Conservation (phyloP, 2,329 filamentous ascomycete genomes). For the Erysiphe pulchra region DNA sequence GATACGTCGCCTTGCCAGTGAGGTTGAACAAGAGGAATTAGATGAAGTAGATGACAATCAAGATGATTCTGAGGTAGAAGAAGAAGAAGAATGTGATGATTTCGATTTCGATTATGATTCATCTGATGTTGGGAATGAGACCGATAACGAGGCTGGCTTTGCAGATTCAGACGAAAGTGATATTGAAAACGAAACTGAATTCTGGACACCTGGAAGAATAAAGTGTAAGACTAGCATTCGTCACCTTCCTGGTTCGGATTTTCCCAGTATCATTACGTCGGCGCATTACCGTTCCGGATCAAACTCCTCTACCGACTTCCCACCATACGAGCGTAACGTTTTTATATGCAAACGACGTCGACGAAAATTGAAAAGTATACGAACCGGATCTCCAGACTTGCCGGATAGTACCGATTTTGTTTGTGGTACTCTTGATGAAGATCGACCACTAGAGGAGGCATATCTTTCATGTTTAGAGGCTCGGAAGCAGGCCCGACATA, state of each 20-base stretch:
- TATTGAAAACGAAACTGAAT: constrained; percentile 34
- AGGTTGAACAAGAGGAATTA: constrained; percentile 67
- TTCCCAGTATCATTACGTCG: too few relatives aligned
- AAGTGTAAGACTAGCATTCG: too few relatives aligned
- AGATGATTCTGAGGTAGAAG: constrained; percentile 22
- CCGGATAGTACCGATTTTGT: constrained; percentile 97
- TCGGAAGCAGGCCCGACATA: constrained; percentile 57
- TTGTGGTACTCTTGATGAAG: constrained; percentile 92
- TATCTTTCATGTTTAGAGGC: constrained; percentile 70
- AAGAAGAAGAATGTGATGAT: constrained; percentile 42
- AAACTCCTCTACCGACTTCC: constrained; percentile 24
- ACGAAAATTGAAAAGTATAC: constrained; percentile 20
- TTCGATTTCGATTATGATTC: constrained; percentile 32
- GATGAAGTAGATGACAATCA: constrained; percentile 17
- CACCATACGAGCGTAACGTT: too few relatives aligned
- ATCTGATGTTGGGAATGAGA: constrained; percentile 15
- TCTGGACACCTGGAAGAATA: constrained; percentile 25
- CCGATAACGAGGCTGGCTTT: constrained; percentile 2
- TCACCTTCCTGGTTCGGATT: too few relatives aligned
- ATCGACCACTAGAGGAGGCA: constrained; percentile 77
- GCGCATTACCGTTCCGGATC: constrained; percentile 18
- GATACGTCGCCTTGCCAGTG: constrained; percentile 63
- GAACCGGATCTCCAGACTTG: constrained; percentile 50
- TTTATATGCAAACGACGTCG: constrained; percentile 1
- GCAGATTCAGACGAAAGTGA: constrained; percentile 38